These are phyloP conservation scores for Aquanectria penicillioides DNA, from an alignment of 2,329 filamentous ascomycete species.

Conservation along the genomic window DNA sequence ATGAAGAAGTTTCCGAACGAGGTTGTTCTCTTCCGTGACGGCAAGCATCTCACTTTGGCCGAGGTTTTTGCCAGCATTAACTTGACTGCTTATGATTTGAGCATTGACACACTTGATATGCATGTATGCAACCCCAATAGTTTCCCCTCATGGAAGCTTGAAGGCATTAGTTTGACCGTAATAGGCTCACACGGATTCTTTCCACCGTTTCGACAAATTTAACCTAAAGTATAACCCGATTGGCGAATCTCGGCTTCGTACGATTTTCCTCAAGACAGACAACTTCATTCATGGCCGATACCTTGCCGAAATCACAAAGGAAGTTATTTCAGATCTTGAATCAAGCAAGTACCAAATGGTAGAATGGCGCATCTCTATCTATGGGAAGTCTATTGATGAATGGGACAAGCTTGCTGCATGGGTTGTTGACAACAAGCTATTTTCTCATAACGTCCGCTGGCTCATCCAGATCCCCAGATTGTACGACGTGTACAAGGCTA, in stretches of 20 bases:
- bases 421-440: conserved; percentile 98
- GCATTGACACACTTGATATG: conserved; percentile 99
- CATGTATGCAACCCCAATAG: conserved; percentile 69
- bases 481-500: conserved; percentile 95
- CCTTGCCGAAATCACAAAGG: conserved; percentile 95
- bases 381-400: conserved; percentile 89
- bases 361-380: conserved; percentile 98
- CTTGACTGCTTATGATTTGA: conserved; percentile 94
- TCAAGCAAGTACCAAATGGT: conserved; percentile 99
- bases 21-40: conserved; percentile 90
- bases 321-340: conserved; percentile 96
- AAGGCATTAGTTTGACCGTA: conserved; percentile 15
- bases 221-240: conserved; percentile 99
- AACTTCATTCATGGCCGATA: conserved; percentile 97
- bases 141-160: neutral
- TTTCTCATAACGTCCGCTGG: conserved; percentile 98
- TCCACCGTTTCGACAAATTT: conserved; percentile 99
- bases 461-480: conserved; percentile 93
- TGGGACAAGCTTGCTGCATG: conserved; percentile 98
- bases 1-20: conserved; percentile 99
- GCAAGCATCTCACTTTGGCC: conserved; percentile 86
- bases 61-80: conserved; percentile 99
- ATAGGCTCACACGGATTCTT: conserved; percentile 93
- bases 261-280: conserved; percentile 99
- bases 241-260: conserved; percentile 91